Evolutionary conservation across 768 basidiomycete genomes (phyloP), one percentile per base, ranked within the genome.

Genomic region (Boletus coccyginus): DNA sequence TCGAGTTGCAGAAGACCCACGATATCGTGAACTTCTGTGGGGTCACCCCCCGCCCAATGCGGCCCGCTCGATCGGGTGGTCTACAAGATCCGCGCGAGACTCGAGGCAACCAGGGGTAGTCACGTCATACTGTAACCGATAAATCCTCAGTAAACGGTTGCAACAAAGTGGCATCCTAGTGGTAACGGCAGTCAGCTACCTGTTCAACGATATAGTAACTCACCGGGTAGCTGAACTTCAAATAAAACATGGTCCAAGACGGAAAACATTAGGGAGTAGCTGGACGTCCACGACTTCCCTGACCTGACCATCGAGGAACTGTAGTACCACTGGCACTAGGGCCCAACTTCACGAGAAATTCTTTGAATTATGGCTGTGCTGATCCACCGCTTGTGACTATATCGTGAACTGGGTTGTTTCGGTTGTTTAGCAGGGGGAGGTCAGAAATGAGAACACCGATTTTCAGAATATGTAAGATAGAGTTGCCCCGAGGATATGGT

Each of bases 231-330:
- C 36, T 17, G 7, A 35, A 39, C 14, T 32, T 27, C n/a, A 40
- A 49, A 40, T 45, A 46, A 42, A 7, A 60, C 38, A 32, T 50
- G 39, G 11, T 55, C 29, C 1, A 56, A 42, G 52, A 39, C 36
- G 7, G 31, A 40, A 43, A 46, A 40, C 29, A 33, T 38, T n/a
- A 46, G 41, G 47, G 44, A 43, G 47, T 47, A 43, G 44, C 24
- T 47, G 7, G 38, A 58, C 13, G 35, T 16, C 27, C 7, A 38
- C 40, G 32, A 38, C 16, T 21, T 61, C 49, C 53, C 59, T 21
- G 39, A 56, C 46, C 36, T 33, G 39, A 62, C 40, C 24, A 46
- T 42, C 6, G 29, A 62, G 24, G 44, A 62, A 38, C 11, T 51
- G 21, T 24, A 40, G 7, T 9, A 14, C 9, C 35, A 16, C 50